Evolutionary conservation across 768 basidiomycete genomes (phyloP).

Genomic region (Trichaptum fuscoviolaceum): DNA sequence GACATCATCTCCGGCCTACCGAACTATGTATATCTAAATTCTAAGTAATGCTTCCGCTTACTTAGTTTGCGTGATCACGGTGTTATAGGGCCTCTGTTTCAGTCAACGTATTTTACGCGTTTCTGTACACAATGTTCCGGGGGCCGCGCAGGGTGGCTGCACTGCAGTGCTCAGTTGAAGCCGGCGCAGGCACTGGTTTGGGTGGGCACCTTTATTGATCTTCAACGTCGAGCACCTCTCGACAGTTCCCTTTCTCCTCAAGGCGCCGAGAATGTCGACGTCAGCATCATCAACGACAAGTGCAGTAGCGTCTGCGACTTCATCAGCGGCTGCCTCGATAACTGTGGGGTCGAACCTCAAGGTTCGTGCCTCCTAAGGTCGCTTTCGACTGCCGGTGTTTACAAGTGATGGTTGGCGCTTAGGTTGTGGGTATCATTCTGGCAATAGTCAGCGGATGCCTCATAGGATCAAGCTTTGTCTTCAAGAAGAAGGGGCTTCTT

Average conservation of each 20-base stretch:
- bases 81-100: background rate
- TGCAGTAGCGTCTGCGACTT: slow-evolving; percentile 8
- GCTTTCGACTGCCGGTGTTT: background rate
- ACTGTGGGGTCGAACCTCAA: slow-evolving; percentile 10
- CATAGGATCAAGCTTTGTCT: slow-evolving; percentile 90
- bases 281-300: background rate
- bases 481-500: slow-evolving; percentile 94
- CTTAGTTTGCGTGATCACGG: too few species aligned
- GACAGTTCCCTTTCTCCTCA: slow-evolving; percentile 2
- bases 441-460: slow-evolving; percentile 77
- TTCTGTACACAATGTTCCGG: background rate
- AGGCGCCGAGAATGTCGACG: slow-evolving; percentile 10
- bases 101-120: background rate
- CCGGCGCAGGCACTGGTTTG: background rate
- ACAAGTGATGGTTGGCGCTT: slow-evolving; percentile 4
- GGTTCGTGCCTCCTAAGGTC: slow-evolving; percentile 5
- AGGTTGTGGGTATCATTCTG: slow-evolving; percentile 75
- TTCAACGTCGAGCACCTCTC: slow-evolving; percentile 6
- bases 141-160: background rate
- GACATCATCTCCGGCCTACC: too few species aligned
- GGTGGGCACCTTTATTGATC: background rate
- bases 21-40: too few species aligned
- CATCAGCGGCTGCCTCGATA: slow-evolving; percentile 12
- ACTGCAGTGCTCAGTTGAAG: background rate
- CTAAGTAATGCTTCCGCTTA: too few species aligned